A percentile compares a stretch with the other conserved stretches of the same genome.
Evolutionary conservation across 139 green algal genomes (phyloP).

Genomic region (Chlorella sp.): DNA sequence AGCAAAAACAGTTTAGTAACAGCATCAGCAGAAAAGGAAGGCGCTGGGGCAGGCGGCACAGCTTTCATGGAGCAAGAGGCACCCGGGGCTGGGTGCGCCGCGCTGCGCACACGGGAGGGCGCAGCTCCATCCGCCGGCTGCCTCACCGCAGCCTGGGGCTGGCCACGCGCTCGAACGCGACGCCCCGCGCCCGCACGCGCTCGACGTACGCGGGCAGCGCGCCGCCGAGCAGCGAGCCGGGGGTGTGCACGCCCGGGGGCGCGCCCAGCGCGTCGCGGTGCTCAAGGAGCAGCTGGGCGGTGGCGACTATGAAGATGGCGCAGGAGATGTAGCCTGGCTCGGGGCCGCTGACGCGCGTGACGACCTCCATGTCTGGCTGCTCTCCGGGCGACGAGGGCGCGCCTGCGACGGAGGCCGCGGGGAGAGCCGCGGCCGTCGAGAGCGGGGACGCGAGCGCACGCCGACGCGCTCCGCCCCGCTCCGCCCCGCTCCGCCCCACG

Average conservation of each 20-base stretch:
- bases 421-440: too few relatives aligned
- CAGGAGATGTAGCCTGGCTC: constrained; percentile 71
- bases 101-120: too few relatives aligned
- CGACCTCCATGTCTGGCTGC: constrained; percentile 29
- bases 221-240: constrained; percentile 27
- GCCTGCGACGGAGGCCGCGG: too few relatives aligned
- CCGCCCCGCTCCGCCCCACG: background rate
- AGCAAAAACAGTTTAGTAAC: too few relatives aligned
- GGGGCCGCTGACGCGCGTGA: constrained; percentile 37
- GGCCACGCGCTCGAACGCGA: constrained; percentile 33
- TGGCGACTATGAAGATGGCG: constrained; percentile 50
- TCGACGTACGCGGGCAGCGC: constrained; percentile 44
- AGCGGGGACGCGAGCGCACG: too few relatives aligned
- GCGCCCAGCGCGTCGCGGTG: constrained; percentile 33
- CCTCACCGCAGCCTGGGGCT: too few relatives aligned
- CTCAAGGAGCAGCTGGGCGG: constrained; percentile 38
- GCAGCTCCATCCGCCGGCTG: too few relatives aligned
- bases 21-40: too few relatives aligned
- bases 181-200: constrained; percentile 31
- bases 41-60: too few relatives aligned
- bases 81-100: too few relatives aligned
- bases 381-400: background rate
- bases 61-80: too few relatives aligned
- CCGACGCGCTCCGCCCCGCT: too few relatives aligned
- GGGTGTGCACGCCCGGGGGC: constrained; percentile 35